Conservation (phyloP, 306 rosid species). For the Begonia masoniana region DNA sequence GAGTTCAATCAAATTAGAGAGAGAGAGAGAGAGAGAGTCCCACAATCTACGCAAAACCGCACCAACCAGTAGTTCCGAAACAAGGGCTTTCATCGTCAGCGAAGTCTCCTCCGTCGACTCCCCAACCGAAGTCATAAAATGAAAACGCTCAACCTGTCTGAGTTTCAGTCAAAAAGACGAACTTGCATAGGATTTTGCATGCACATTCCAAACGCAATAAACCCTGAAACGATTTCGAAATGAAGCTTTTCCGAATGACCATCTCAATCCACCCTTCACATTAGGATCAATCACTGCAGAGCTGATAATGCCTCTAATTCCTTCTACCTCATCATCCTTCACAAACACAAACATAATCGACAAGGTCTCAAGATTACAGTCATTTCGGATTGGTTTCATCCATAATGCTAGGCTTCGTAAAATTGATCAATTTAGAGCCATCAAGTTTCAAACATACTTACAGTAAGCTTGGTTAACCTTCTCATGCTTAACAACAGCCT, state of each 20-base stretch:
- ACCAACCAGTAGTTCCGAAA: conserved; percentile 21
- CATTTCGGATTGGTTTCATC: too few species aligned
- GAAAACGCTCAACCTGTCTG: conserved; percentile 34
- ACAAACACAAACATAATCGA: conserved; percentile 4
- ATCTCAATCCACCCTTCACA: conserved; percentile 57
- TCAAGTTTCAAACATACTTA: conserved; percentile 12
- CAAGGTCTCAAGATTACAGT: background rate
- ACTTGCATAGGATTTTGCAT: conserved; percentile 14
- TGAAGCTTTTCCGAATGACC: conserved; percentile 35
- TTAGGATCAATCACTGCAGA: conserved; percentile 33
- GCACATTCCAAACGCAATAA: conserved; percentile 27
- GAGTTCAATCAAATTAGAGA: too few species aligned
- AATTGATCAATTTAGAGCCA: too few species aligned
- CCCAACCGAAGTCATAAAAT: conserved; percentile 24
- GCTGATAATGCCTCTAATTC: conserved; percentile 23
- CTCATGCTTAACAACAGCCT: conserved; percentile 33
- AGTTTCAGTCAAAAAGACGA: conserved; percentile 25
- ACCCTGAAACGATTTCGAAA: conserved; percentile 30
- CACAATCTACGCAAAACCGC: too few species aligned
- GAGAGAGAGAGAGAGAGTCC: too few species aligned
- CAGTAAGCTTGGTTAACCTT: conserved; percentile 16
- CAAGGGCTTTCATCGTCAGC: conserved; percentile 23
- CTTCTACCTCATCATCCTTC: conserved; percentile 43
- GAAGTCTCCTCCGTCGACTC: conserved; percentile 26
- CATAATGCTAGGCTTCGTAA: too few species aligned